Conservation (phyloP, 2,329 filamentous ascomycete genomes). For the Tricladium varicosporioides region DNA sequence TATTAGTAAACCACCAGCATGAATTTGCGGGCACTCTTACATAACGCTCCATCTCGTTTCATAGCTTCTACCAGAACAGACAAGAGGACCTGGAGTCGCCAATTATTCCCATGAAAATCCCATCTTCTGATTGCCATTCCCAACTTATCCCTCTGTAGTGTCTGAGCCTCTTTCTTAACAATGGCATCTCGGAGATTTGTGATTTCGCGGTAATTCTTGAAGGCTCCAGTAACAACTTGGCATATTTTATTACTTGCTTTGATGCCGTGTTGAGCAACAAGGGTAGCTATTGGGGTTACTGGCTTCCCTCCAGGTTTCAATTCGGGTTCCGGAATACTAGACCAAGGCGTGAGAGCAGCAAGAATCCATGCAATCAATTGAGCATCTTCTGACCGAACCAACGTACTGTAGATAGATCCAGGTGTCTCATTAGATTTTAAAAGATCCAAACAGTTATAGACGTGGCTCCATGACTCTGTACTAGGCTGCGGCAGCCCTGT, state of each 20-base stretch:
- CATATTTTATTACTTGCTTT: slow-evolving; percentile 75
- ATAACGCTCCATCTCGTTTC: slow-evolving; percentile 31
- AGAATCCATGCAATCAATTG: slow-evolving; percentile 75
- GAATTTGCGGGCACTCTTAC: not conserved
- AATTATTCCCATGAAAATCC: slow-evolving; percentile 61
- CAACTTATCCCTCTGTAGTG: slow-evolving; percentile 57
- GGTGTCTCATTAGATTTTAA: slow-evolving; percentile 45
- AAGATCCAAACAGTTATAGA: slow-evolving; percentile 61
- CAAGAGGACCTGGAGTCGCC: slow-evolving; percentile 70
- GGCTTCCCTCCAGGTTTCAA: slow-evolving; percentile 44
- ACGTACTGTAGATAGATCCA: slow-evolving; percentile 48
- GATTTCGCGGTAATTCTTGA: slow-evolving; percentile 64
- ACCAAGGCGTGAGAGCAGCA: slow-evolving; percentile 73
- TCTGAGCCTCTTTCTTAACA: slow-evolving; percentile 43
- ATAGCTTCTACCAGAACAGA: slow-evolving; percentile 64
- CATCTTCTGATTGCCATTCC: slow-evolving; percentile 74
- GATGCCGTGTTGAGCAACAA: slow-evolving; percentile 73
- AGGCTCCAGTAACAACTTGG: slow-evolving; percentile 63
- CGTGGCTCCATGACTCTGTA: slow-evolving; percentile 56
- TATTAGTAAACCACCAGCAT: slow-evolving; percentile 1
- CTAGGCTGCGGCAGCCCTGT: slow-evolving; percentile 53
- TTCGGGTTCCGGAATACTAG: slow-evolving; percentile 45
- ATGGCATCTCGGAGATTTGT: slow-evolving; percentile 56
- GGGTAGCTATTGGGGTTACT: slow-evolving; percentile 56
- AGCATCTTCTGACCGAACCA: slow-evolving; percentile 64